A percentile compares a stretch with the other conserved stretches of the same genome.
phyloP scores from a whole-genome alignment of 164 flowering plant genomes.

The Amborella trichopoda region DNA sequence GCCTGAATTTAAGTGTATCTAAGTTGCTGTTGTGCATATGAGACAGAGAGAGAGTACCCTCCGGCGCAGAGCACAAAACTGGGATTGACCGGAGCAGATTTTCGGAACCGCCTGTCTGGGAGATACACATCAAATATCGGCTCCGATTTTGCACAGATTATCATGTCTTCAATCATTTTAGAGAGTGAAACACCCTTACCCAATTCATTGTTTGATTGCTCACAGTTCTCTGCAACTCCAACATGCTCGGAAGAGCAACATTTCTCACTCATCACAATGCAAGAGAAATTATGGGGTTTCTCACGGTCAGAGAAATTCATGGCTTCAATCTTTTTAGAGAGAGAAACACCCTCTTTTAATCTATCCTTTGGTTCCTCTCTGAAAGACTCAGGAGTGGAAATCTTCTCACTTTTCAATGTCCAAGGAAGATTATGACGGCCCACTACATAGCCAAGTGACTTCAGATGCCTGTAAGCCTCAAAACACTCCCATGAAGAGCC shows the following conservation, averaged over 20 bases:
- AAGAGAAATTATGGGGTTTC: no score
- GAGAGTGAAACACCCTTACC: slow-evolving; percentile 10
- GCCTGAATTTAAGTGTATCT: neutral
- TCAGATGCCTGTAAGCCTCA: slow-evolving; percentile 61
- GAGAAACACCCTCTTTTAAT: no score
- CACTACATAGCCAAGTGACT: slow-evolving; percentile 72
- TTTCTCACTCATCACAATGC: no score
- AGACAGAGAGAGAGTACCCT: slow-evolving; percentile 25
- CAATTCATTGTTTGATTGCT: slow-evolving; percentile 2
- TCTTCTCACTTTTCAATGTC: slow-evolving; percentile 33
- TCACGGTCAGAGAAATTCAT: no score
- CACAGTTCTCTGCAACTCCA: slow-evolving; percentile 5
- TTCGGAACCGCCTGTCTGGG: slow-evolving; percentile 76
- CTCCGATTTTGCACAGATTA: slow-evolving; percentile 13
- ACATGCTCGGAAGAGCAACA: slow-evolving; percentile 4
- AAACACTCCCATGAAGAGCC: slow-evolving; percentile 64
- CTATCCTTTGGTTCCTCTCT: no score
- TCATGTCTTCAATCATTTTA: slow-evolving; percentile 23
- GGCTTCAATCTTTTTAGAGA: no score
- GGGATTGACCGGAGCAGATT: slow-evolving; percentile 72
- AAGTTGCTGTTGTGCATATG: neutral
- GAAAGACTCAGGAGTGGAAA: no score
- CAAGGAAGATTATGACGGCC: slow-evolving; percentile 54
- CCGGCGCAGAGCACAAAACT: slow-evolving; percentile 36
- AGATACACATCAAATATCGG: slow-evolving; percentile 62